These are phyloP conservation scores for Trifolium subterraneum DNA, from an alignment of 306 rosid genomes.

Conservation along the genomic window DNA sequence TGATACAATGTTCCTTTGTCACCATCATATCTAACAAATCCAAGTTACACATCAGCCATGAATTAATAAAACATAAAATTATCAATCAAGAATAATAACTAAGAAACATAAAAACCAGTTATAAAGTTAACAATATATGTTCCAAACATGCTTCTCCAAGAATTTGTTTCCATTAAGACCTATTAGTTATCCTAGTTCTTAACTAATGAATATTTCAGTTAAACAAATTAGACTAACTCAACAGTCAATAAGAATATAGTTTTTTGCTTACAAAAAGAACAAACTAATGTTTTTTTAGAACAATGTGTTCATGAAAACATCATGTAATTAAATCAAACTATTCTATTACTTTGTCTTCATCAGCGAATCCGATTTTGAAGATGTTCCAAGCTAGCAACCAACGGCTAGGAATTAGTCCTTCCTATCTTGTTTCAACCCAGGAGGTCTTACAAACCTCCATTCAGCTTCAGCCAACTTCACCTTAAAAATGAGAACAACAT, in stretches of 20 bases:
- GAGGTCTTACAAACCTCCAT: conserved; percentile 74
- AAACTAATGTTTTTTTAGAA: conserved; percentile 35
- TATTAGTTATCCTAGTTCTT: not conserved
- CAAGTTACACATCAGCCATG: no score
- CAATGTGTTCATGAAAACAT: conserved; percentile 28
- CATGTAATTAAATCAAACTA: conserved; percentile 10
- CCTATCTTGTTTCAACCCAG: conserved; percentile 63
- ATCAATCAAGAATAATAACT: conserved; percentile 17
- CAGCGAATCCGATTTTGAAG: no score
- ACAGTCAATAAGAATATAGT: conserved; percentile 44
- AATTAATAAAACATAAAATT: no score
- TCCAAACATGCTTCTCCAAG: conserved; percentile 3
- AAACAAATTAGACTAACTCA: not conserved
- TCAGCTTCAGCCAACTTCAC: conserved; percentile 94
- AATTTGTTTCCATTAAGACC: not conserved
- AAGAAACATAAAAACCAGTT: conserved; percentile 34
- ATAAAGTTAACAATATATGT: conserved; percentile 16
- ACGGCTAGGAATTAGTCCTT: no score
- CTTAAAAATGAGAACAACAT: conserved; percentile 45
- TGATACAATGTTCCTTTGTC: no score
- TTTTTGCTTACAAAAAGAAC: conserved; percentile 32
- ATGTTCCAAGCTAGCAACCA: no score
- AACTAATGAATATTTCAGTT: not conserved
- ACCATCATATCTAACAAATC: no score
- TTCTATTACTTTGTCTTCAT: conserved; percentile 48